Evolutionary conservation across 495 filamentous ascomycete genomes (phyloP), one percentile per base, ranked within the genome.

Genomic region (Zalerion maritima): DNA sequence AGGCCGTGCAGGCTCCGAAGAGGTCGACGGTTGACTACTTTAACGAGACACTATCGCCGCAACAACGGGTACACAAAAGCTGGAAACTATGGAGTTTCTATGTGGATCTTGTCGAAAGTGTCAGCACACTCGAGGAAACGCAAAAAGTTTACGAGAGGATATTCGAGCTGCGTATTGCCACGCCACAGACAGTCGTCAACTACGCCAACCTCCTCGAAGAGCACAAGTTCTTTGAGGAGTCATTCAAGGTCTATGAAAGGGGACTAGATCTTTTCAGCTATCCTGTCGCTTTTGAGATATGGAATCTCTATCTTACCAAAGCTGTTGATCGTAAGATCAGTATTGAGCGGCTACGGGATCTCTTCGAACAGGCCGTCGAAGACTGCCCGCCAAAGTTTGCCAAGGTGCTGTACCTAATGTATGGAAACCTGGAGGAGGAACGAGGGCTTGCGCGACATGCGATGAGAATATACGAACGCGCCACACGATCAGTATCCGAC

Each of bases 11-110:
- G 52, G 83, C 89, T 10, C 86, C 89, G 1, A 96, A 94, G 55
- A 68, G 81, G 36, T 94, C 85, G 11, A 91, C 73, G 1, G 89
- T 96, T 14, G 91, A 99, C 55, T 99, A 94, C 50, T 99, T 94
- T 42, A 89, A 99, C 52, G 91, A 99, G 49, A 81, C 70, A 0
- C 61, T 99, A 5, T 81, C 82, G 4, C 87, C 91, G 6, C 91
- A 96, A 49, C 89, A 96, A 53, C 71, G 91, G 34, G 79, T 99
- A 5, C 91, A 99, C 57, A 99, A 96, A 65, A 91, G 83, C 49
- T 99, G 91, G 91, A 99, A 96, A 52, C 57, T 99, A 9, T 99
- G 89, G 89, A 89, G 81, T 62, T 99, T 96, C 66, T 99, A 99
- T 43, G 86, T 99, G 21, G 89, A 99, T 54, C 69, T 99, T 0